phyloP scores from a whole-genome alignment of 2,329 filamentous ascomycete genomes.

The Laburnicola sp. region DNA sequence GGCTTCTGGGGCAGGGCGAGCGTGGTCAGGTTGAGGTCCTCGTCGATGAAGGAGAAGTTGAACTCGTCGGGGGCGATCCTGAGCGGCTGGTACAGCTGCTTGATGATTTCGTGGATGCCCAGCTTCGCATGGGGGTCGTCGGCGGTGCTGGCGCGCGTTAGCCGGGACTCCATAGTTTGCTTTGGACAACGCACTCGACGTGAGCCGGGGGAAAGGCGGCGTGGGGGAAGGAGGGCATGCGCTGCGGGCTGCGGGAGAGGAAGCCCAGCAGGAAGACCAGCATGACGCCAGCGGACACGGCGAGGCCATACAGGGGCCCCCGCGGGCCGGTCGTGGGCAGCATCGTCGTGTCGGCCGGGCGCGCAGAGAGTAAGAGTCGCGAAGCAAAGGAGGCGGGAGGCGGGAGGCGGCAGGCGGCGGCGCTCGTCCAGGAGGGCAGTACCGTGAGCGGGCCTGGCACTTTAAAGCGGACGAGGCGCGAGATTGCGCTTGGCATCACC shows the following conservation, averaged over 20 bases:
- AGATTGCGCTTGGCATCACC: too few relatives aligned
- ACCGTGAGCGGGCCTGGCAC: too few relatives aligned
- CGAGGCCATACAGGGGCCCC: slow-evolving; percentile 37
- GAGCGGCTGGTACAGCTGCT: slow-evolving; percentile 36
- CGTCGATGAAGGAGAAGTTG: slow-evolving; percentile 37
- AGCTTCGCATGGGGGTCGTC: slow-evolving; percentile 24
- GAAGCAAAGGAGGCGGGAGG: too few relatives aligned
- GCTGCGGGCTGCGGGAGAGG: slow-evolving; percentile 37
- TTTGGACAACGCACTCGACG: slow-evolving; percentile 24
- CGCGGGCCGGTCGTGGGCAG: slow-evolving; percentile 35
- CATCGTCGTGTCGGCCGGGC: slow-evolving; percentile 29
- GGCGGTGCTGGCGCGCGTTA: slow-evolving; percentile 26
- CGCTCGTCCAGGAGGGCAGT: too few relatives aligned
- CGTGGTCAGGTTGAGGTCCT: slow-evolving; percentile 30
- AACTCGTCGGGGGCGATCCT: slow-evolving; percentile 32
- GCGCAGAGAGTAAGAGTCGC: background rate
- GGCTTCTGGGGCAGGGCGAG: slow-evolving; percentile 35
- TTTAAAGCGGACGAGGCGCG: too few relatives aligned
- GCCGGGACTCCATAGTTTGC: slow-evolving; percentile 4
- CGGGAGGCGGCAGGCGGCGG: too few relatives aligned
- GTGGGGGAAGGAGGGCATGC: slow-evolving; percentile 27
- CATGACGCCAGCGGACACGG: slow-evolving; percentile 34
- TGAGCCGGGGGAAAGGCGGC: slow-evolving; percentile 14
- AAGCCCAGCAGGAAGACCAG: slow-evolving; percentile 41
- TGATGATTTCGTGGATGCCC: slow-evolving; percentile 39